phyloP scores from a whole-genome alignment of 208 protist genomes.

The Entamoeba dispar region DNA sequence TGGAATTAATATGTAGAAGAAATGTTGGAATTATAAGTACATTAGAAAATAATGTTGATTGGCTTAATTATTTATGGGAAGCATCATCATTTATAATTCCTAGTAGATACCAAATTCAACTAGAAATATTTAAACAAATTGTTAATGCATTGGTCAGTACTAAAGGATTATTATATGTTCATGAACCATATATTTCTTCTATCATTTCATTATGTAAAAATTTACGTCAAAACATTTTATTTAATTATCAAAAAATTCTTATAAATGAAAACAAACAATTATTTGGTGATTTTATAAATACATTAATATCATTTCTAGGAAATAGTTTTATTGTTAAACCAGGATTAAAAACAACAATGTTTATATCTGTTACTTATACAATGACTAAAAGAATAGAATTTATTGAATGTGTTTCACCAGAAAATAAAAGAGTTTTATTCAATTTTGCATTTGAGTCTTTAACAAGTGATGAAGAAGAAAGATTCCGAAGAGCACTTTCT shows the following conservation, averaged over 20 bases:
- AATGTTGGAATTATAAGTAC: background rate
- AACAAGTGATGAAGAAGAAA: background rate
- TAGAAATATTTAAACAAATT: background rate
- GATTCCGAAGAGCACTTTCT: background rate
- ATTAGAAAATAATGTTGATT: background rate
- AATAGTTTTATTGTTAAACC: background rate
- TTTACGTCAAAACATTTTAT: background rate
- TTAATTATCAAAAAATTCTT: background rate
- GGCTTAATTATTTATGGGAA: background rate
- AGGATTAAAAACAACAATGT: background rate
- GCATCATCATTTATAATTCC: background rate
- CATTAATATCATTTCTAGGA: background rate
- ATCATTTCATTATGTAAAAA: background rate
- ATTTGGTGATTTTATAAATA: background rate
- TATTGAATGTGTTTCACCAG: background rate
- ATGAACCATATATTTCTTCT: background rate
- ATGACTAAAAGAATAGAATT: background rate
- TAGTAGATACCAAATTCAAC: background rate
- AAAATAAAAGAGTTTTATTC: background rate
- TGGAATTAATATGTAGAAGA: background rate
- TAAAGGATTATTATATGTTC: background rate
- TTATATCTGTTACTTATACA: background rate
- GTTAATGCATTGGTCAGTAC: background rate
- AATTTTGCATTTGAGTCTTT: background rate
- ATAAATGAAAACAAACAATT: background rate